Base-by-base conservation (phyloP, 768 basidiomycete genomes). In the Polyporus arcularius region DNA sequence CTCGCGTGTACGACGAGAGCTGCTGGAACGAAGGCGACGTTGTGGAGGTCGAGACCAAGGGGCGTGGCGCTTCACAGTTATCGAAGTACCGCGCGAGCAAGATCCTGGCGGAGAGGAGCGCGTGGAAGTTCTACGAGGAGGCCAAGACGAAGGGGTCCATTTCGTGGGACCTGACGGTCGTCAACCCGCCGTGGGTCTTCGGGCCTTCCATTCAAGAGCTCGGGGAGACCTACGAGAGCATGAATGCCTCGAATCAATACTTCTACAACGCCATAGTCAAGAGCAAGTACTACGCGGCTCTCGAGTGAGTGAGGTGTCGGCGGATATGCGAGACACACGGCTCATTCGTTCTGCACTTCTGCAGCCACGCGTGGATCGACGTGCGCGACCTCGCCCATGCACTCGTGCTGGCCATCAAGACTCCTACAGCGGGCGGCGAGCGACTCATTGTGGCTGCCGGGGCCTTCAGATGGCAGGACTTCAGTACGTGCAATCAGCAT, bases 21-120 rank as follows among this genome's bases (percentile, higher is more conserved):
- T 78, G 89, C 68, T 91, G 89, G 90, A 87, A 89, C 64, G 69
- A 82, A 14, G 73, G 72, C 53, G 74, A 81, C 3, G 67, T 82
- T 11, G 68, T 73, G 47, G 73, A 75, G 11, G 77, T 83, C 18
- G 74, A 81, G 58, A 74, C 82, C 60, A 74, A 82, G 49, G 87
- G 86, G 0, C 69, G 73, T 11, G 74, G 79, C 1, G 82, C 82
- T 0, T 60, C 70, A 1, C 60, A 62, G 0, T 60, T 71, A 8
- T 51, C 68, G 4, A 85, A 82, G 62, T 91, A 91, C 70, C 66
- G 77, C 15, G 85, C 80, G 7, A 72, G 80, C 16, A 88, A 89
- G 76, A 78, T 77, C 0, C 74, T 85, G 8, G 85, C 87, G 1
- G 87, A 89, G 74, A 75, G 73, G 18, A 77, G 80, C 14, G 83